Conservation (phyloP, 2,329 filamentous ascomycete genomes). For the Alternaria brassicicola region DNA sequence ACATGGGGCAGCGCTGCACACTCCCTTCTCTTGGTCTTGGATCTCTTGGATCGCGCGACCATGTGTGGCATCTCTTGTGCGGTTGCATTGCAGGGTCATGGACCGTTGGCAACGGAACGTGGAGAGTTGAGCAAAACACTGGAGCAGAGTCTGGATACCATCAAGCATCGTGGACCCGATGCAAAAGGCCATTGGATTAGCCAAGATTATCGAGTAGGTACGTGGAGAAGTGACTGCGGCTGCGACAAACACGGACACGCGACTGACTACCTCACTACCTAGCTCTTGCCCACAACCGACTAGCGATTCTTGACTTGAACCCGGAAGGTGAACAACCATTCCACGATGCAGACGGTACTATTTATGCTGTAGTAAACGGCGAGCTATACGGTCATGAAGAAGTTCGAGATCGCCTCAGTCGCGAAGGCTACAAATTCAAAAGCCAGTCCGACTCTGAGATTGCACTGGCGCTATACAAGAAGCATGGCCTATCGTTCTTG, state of each 20-base stretch:
- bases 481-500: constrained; percentile 54
- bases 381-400: constrained; percentile 63
- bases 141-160: constrained; percentile 21
- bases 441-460: constrained; percentile 60
- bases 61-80: constrained; percentile 27
- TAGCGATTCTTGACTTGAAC: constrained; percentile 35
- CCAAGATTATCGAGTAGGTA: constrained; percentile 52
- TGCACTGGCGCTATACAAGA: constrained; percentile 57
- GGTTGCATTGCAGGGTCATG: constrained; percentile 21
- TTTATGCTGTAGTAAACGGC: constrained; percentile 66
- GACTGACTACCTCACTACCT: constrained; percentile 8
- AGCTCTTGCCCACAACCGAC: constrained; percentile 37
- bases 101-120: constrained; percentile 6
- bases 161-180: constrained; percentile 57
- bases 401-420: constrained; percentile 49
- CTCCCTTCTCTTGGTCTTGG: neutral
- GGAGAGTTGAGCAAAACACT: constrained; percentile 14
- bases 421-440: constrained; percentile 52
- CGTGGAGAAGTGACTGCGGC: constrained; percentile 4
- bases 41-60: neutral
- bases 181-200: constrained; percentile 55
- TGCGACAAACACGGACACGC: neutral
- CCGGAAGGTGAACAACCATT: constrained; percentile 35
- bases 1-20: neutral
- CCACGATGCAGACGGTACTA: constrained; percentile 17